Base-by-base conservation (phyloP, 1,284 basidiomycete genomes). In the Cutaneotrichosporon cutaneum region DNA sequence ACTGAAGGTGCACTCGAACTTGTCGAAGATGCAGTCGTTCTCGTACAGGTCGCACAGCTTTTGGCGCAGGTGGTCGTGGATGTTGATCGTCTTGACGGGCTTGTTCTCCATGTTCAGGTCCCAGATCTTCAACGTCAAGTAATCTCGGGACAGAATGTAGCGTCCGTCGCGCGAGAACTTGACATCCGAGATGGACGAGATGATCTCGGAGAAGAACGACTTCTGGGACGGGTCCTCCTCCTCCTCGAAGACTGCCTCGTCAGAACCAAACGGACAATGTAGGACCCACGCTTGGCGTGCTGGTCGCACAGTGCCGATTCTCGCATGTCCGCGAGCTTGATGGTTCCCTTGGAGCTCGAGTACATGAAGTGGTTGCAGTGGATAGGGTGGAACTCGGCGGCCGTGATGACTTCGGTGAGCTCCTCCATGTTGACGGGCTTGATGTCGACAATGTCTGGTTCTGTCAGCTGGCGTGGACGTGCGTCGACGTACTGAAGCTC, bases 351-450 rank as follows among this genome's bases (percentile, higher is more conserved):
- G 64, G 95, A 99, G 82, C 92, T 94, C 65, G 95, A 99, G 81
- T 99, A 99, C 90, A 98, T 97, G 83, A 99, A 98, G 59, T 93
- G 83, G 79, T 99, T 99, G 87, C 96, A 99, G 71, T 96, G 92
- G 66, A 88, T 85, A 16, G 96, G 96, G 76, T 99, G 96, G 82
- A 99, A 99, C 81, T 99, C 96, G 60, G 96, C 93, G 4, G 95
- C 94, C 11, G 96, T 99, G 80, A 99, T 99, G 77, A 99, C 96
- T 79, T 99, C 96, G 16, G 96, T 99, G 59, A 99, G 84, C 80
- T 99, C 96, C 77, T 99, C 96, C 96, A 99, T 99, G 81, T 99
- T 99, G 74, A 93, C 89, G 0, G 96, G 96, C 80, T 99, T 99
- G 85, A 99, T 99, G 81, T 99, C 96, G 68, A 99, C 94, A 75